Evolutionary conservation across 176 grass and related monocot species (phyloP).

Genomic region (Oropetium thomaeum): DNA sequence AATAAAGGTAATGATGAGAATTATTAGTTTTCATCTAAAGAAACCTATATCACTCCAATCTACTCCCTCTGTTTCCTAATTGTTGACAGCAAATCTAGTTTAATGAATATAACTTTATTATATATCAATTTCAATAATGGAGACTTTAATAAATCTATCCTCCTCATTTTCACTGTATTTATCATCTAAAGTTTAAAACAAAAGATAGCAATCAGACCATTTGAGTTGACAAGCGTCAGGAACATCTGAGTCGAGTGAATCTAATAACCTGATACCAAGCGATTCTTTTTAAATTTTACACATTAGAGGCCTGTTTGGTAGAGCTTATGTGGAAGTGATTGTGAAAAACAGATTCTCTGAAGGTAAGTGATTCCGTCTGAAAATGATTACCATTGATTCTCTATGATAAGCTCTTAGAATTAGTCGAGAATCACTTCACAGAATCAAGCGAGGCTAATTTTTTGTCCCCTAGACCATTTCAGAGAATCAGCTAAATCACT

Average conservation of each 20-base stretch:
- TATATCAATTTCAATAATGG: background rate
- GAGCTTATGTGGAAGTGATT: too few relatives aligned
- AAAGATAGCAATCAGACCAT: background rate
- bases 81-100: too few relatives aligned
- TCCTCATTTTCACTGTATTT: background rate
- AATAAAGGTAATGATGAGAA: background rate
- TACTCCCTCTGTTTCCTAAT: background rate
- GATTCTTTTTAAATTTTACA: background rate
- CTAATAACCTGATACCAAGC: background rate
- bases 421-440: too few relatives aligned
- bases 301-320: too few relatives aligned
- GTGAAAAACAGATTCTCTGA: too few relatives aligned
- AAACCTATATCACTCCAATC: background rate
- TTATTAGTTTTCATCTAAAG: conserved; percentile 3
- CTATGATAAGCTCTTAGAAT: too few relatives aligned
- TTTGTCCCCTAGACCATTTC: too few relatives aligned
- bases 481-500: too few relatives aligned
- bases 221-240: background rate
- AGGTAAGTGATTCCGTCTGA: too few relatives aligned
- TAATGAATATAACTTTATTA: background rate
- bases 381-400: too few relatives aligned
- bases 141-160: too few relatives aligned
- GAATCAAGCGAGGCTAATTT: too few relatives aligned
- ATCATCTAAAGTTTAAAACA: background rate
- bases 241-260: background rate